Evolutionary conservation across 768 basidiomycete genomes (phyloP).

Genomic region (Lentinula raphanica): DNA sequence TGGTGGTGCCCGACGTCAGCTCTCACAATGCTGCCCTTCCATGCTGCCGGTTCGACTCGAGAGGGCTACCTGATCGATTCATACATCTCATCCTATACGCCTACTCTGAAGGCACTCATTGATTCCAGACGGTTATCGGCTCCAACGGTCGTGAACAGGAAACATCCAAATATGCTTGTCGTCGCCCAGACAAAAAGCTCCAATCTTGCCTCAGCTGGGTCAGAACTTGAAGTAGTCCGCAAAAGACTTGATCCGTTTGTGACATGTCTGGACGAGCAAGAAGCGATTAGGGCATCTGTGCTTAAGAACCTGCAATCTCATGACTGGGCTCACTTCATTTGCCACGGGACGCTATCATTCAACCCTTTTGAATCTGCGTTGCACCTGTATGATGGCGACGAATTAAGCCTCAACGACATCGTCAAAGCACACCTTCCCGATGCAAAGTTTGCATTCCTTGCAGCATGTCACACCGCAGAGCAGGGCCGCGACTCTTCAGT

Average conservation of each 20-base stretch:
- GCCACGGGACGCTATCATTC: constrained; percentile 18
- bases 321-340: constrained; percentile 24
- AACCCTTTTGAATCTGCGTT: constrained; percentile 12
- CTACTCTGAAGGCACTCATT: constrained; percentile 23
- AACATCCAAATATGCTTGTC: no score
- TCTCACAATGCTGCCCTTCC: constrained; percentile 23
- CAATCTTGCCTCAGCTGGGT: no score
- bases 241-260: no score
- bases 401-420: constrained; percentile 6
- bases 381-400: constrained; percentile 7
- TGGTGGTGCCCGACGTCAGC: constrained; percentile 24
- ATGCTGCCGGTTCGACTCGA: constrained; percentile 19
- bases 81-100: constrained; percentile 26
- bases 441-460: constrained; percentile 14
- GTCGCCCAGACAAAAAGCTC: no score
- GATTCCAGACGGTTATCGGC: not conserved
- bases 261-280: no score
- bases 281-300: no score
- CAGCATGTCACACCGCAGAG: constrained; percentile 16
- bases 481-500: not conserved
- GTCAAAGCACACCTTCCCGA: constrained; percentile 5
- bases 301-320: no score
- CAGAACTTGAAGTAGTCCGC: no score
- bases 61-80: constrained; percentile 16
- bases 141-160: not conserved